Base-by-base conservation (phyloP, 73 alveolate genomes). In the Effrenium voratum region DNA sequence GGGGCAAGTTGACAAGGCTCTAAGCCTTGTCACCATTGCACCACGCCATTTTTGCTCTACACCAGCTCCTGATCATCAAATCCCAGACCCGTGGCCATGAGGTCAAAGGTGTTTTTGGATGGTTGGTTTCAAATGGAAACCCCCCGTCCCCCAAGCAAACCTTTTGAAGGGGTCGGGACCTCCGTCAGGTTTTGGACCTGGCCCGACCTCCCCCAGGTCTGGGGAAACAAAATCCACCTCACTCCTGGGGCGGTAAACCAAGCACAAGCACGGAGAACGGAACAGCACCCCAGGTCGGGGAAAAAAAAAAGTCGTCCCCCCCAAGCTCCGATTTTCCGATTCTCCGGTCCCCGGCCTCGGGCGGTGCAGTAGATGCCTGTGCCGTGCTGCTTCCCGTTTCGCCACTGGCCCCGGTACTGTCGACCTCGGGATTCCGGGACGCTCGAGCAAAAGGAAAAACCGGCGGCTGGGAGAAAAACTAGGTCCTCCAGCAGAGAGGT, bases 331-430 rank as follows among this genome's bases (percentile, higher is more conserved):
- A 8, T 16, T 66, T 26, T 26, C 82, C 15, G 60, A 13, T 47
- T 40, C 30, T 26, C 40, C 12, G 41, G 59, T 47, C 19, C 26
- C 46, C 16, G 41, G 79, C 97, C 97, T 90, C 97, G 72, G n/a
- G 98, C 98, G 13, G 91, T 79, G 93, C 90, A 49, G 75, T 93
- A 79, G 34, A 52, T 60, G 34, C 99, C 99, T 6, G 40, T 73
- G 26, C 99, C 99, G 26, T 95, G 98, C 34, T 95, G 99, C 93
- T 95, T 95, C 30, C 93, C 99, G 24, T 95, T 73, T 55, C 70
- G 52, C 99, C 99, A 95, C 44, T 86, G 91, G 34, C 99, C 99
- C 13, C 85, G 98, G 57, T 95, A 95, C 72, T 72, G 93, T 28
- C 90, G 83, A 6, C 99, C 99, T 90, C 66, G 52, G 45, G 79